A percentile compares a stretch with the other conserved stretches of the same genome.
Evolutionary conservation across 345 rosid species (phyloP).

Genomic region (Diplotaxis tenuifolia): DNA sequence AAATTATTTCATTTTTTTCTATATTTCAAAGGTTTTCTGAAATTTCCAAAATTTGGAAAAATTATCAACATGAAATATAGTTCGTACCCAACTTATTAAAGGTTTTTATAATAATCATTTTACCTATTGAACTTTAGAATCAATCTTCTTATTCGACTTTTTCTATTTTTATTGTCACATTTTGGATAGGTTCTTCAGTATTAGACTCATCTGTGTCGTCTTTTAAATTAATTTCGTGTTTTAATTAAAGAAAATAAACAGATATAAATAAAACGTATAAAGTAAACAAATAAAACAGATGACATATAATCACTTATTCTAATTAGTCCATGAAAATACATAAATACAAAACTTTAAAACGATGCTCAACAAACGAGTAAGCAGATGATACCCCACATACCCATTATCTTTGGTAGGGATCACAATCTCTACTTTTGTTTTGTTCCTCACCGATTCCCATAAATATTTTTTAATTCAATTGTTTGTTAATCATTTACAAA

Average conservation of each 20-base stretch:
- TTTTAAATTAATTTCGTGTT: not conserved
- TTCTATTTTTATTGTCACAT: not conserved
- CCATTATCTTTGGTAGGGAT: constrained; percentile 9
- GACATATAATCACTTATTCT: not conserved
- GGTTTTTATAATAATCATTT: not conserved
- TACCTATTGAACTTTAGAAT: not conserved
- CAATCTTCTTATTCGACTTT: not conserved
- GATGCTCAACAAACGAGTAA: constrained; percentile 10
- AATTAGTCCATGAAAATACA: too few relatives aligned
- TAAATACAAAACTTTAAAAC: not conserved
- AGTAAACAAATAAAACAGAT: not conserved
- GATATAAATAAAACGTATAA: not conserved
- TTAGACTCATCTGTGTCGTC: not conserved
- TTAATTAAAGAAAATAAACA: not conserved
- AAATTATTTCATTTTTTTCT: not conserved
- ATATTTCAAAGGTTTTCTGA: not conserved
- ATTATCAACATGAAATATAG: not conserved
- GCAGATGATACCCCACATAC: constrained; percentile 21
- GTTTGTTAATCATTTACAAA: constrained; percentile 20
- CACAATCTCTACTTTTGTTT: not conserved
- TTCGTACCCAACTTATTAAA: not conserved
- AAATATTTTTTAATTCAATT: not conserved
- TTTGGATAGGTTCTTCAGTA: not conserved
- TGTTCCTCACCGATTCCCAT: not conserved
- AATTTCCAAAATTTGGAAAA: not conserved